These are phyloP conservation scores for Dactylellina haptotyla DNA, from an alignment of 2,329 filamentous ascomycete genomes.

Conservation along the genomic window DNA sequence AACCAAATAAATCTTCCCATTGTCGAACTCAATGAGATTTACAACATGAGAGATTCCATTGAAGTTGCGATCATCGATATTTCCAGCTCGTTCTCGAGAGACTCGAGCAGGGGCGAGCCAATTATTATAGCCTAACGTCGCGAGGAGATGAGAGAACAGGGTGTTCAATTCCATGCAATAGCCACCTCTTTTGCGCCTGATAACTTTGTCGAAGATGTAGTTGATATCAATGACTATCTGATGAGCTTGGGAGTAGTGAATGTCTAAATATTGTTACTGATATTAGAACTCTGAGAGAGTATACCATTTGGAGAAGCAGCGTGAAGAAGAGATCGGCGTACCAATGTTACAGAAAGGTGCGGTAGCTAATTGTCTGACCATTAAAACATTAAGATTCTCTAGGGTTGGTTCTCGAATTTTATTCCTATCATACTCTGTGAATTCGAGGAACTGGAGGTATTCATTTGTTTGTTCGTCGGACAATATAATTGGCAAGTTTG, in stretches of 20 bases:
- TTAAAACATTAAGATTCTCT: constrained; percentile 24
- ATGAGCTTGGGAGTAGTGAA: constrained; percentile 37
- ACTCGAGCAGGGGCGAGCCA: constrained; percentile 33
- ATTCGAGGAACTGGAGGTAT: constrained; percentile 42
- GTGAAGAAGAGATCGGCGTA: neutral
- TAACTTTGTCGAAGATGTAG: constrained; percentile 38
- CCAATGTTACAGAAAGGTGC: constrained; percentile 39
- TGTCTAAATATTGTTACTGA: constrained; percentile 21
- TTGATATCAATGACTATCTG: constrained; percentile 14
- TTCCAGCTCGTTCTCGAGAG: constrained; percentile 3
- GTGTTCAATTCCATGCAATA: constrained; percentile 45
- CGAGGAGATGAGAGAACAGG: constrained; percentile 39
- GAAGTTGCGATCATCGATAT: constrained; percentile 20
- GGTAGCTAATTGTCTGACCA: constrained; percentile 26
- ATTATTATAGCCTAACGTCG: constrained; percentile 26
- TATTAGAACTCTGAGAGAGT: too few relatives aligned
- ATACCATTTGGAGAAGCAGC: too few relatives aligned
- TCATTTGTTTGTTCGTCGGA: constrained; percentile 18
- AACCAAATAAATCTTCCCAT: constrained; percentile 24
- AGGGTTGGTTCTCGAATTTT: constrained; percentile 13
- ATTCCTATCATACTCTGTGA: constrained; percentile 18
- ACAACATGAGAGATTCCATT: constrained; percentile 31
- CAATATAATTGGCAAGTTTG: constrained; percentile 1
- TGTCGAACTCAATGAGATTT: constrained; percentile 31
- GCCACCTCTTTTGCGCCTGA: constrained; percentile 37